Conservation (phyloP, 768 basidiomycete species). For the Mycena rebaudengoi region DNA sequence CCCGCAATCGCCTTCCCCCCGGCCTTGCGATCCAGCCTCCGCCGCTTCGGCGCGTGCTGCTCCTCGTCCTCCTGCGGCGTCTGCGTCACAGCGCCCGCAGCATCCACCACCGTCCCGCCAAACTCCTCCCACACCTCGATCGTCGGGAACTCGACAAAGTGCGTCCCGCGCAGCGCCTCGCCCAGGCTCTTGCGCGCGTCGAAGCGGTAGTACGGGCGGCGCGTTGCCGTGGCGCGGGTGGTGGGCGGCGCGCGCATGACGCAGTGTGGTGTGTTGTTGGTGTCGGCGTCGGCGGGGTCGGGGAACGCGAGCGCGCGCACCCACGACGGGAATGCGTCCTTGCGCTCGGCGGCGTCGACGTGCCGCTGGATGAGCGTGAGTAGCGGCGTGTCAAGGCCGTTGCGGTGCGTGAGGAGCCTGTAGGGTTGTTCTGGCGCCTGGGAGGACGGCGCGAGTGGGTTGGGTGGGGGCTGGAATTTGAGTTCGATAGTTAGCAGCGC, state of each 20-base stretch:
- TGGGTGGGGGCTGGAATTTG: conserved; percentile 63
- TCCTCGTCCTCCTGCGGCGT: conserved; percentile 33
- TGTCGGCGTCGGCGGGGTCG: conserved; percentile 63
- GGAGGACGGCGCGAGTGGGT: conserved; percentile 52
- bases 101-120: conserved; percentile 65
- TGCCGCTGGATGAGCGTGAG: conserved; percentile 58
- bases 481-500: conserved; percentile 79
- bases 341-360: conserved; percentile 55
- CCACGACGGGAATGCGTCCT: conserved; percentile 64
- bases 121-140: conserved; percentile 84
- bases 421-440: conserved; percentile 49
- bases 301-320: conserved; percentile 58
- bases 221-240: conserved; percentile 37
- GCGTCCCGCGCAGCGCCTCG: conserved; percentile 60
- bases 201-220: conserved; percentile 61
- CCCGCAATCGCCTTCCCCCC: conserved; percentile 65
- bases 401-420: conserved; percentile 71
- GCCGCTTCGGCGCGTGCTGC: conserved; percentile 58
- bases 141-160: conserved; percentile 86
- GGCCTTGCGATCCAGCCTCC: conserved; percentile 60
- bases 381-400: conserved; percentile 59
- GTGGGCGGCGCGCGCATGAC: conserved; percentile 61
- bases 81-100: conserved; percentile 53
- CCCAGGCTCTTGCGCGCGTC: conserved; percentile 58
- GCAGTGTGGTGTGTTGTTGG: conserved; percentile 65